Percentiles rank a stretch among this genome's conserved stretches.
Conservation (phyloP, 1,284 basidiomycete genomes). For the Testicularia cyperi region DNA sequence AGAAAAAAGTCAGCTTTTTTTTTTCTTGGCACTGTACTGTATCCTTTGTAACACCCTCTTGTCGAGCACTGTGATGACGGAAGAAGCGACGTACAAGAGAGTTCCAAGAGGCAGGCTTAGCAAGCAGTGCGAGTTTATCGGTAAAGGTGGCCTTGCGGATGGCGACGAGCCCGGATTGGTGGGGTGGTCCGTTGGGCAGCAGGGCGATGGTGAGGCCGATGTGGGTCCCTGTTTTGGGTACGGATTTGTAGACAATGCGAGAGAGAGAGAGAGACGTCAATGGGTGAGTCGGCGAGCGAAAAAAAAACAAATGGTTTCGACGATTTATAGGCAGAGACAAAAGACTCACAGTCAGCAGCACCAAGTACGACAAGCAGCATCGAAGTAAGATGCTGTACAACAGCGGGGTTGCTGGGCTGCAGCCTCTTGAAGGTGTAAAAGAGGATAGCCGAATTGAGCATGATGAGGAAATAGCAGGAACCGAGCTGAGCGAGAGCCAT, state of each 20-base stretch:
- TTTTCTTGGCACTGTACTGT: no score
- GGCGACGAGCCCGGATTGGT: neutral
- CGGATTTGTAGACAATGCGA: no score
- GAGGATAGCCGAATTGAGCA: constrained; percentile 45
- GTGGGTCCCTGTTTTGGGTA: constrained; percentile 34
- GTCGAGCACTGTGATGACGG: no score
- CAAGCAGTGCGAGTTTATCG: constrained; percentile 17
- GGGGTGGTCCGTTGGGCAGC: constrained; percentile 37
- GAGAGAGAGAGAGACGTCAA: neutral
- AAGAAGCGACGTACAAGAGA: constrained; percentile 36
- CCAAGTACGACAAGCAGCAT: constrained; percentile 45
- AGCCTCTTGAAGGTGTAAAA: no score
- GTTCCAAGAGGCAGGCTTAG: constrained; percentile 34
- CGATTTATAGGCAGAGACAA: neutral
- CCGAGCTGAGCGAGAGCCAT: constrained; percentile 50
- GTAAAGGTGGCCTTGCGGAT: constrained; percentile 1
- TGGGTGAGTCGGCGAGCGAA: neutral
- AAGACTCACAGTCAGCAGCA: constrained; percentile 43
- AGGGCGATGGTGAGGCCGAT: constrained; percentile 44
- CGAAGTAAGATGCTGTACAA: no score
- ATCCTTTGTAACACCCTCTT: no score
- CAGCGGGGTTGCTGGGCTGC: no score
- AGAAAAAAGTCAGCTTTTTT: no score
- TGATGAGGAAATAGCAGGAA: constrained; percentile 48
- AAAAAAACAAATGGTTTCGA: no score